Evolutionary conservation across 208 protist genomes (phyloP).

Genomic region (Phytomonas sp.): DNA sequence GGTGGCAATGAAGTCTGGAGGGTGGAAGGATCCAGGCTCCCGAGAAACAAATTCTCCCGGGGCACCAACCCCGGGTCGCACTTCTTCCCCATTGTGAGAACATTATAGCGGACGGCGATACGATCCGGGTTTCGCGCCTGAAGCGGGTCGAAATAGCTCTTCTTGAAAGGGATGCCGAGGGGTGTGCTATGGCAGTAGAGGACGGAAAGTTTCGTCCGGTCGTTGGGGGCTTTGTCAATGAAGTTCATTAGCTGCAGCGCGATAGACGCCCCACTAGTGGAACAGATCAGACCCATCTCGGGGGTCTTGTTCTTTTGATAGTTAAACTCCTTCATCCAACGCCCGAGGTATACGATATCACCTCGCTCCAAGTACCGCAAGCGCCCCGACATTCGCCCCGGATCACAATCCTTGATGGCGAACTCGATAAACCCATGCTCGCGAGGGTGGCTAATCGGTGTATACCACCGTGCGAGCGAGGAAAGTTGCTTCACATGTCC

Average conservation of each 20-base stretch:
- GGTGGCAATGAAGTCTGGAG: constrained; percentile 36
- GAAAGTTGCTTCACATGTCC: constrained; percentile 37
- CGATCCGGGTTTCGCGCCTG: constrained; percentile 23
- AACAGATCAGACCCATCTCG: constrained; percentile 70
- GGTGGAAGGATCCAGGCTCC: constrained; percentile 61
- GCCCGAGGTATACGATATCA: constrained; percentile 70
- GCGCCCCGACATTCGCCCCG: constrained; percentile 66
- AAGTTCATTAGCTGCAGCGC: constrained; percentile 81
- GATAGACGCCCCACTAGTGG: constrained; percentile 63
- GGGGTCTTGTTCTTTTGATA: constrained; percentile 41
- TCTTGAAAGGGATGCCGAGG: constrained; percentile 45
- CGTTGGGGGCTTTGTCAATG: constrained; percentile 37
- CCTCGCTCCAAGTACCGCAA: constrained; percentile 63
- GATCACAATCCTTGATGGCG: constrained; percentile 70
- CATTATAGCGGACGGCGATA: constrained; percentile 56
- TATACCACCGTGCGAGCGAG: constrained; percentile 71
- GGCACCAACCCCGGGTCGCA: background rate
- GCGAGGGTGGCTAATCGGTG: constrained; percentile 75
- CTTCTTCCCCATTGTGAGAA: constrained; percentile 17
- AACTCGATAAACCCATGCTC: constrained; percentile 77
- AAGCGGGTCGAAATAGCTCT: constrained; percentile 37
- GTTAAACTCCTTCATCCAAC: constrained; percentile 82
- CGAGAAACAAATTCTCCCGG: constrained; percentile 47
- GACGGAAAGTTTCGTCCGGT: constrained; percentile 38
- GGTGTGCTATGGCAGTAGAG: constrained; percentile 71